Percentiles rank a stretch among this genome's conserved stretches.
These are phyloP conservation scores for Eurotiales sp. DNA, from an alignment of 2,329 filamentous ascomycete genomes.

Conservation along the genomic window DNA sequence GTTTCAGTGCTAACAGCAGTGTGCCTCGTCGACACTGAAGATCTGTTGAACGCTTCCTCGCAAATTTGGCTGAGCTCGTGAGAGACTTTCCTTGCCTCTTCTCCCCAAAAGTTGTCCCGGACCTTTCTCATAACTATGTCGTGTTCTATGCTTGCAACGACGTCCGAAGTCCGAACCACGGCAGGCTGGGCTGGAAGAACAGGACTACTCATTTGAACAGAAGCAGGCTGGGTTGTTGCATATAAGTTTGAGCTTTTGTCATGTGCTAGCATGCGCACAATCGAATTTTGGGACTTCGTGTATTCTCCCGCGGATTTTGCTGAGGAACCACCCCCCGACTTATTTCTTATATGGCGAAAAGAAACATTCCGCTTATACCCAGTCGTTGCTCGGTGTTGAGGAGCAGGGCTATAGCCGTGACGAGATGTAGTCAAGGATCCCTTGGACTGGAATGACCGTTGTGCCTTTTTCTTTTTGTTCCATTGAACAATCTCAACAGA, in stretches of 20 bases:
- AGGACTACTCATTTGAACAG: constrained; percentile 23
- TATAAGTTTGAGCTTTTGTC: constrained; percentile 23
- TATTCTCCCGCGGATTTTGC: constrained; percentile 21
- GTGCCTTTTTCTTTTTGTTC: constrained; percentile 29
- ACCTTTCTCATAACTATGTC: constrained; percentile 40
- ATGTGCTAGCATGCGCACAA: constrained; percentile 20
- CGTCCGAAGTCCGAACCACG: constrained; percentile 31
- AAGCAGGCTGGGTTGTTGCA: background rate
- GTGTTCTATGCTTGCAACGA: constrained; percentile 21
- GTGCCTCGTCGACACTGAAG: constrained; percentile 50
- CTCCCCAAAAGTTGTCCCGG: constrained; percentile 55
- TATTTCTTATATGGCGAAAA: constrained; percentile 55
- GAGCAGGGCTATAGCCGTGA: constrained; percentile 31
- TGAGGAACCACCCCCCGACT: constrained; percentile 28
- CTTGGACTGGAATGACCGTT: constrained; percentile 42
- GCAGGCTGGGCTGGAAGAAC: constrained; percentile 38
- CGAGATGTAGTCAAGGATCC: constrained; percentile 48
- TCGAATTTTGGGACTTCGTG: constrained; percentile 23
- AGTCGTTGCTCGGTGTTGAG: constrained; percentile 44
- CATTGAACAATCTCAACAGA: constrained; percentile 31
- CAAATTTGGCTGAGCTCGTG: constrained; percentile 83
- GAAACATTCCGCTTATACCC: constrained; percentile 61
- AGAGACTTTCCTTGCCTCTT: constrained; percentile 80
- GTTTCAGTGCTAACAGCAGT: constrained; percentile 49
- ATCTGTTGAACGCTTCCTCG: constrained; percentile 84